Evolutionary conservation across 169 alveolate species (phyloP).

Genomic region (Plasmodium coatneyi): DNA sequence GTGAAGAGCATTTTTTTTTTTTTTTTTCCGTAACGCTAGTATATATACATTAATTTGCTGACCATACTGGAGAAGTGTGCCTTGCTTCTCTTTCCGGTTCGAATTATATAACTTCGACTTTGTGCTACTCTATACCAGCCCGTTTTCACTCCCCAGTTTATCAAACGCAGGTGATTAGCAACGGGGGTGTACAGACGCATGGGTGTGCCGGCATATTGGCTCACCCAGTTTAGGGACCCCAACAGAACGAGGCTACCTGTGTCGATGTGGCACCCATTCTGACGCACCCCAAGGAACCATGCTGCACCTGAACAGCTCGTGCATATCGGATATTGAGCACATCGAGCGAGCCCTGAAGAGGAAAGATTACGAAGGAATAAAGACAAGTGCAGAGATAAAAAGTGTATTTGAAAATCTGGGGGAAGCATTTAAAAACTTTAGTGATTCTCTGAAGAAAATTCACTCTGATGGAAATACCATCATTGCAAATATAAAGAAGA

Average conservation of each 20-base stretch:
- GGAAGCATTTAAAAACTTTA: constrained; percentile 25
- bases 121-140: neutral
- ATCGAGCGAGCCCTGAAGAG: constrained; percentile 28
- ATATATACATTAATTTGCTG: neutral
- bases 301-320: constrained; percentile 61
- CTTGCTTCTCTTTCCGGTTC: neutral
- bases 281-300: constrained; percentile 3
- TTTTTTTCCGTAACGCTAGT: neutral
- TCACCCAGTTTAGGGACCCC: neutral
- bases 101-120: neutral
- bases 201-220: neutral
- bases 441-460: constrained; percentile 55
- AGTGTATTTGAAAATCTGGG: constrained; percentile 34
- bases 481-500: constrained; percentile 6
- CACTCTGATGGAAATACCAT: constrained; percentile 27
- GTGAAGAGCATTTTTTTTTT: neutral
- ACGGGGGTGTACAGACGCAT: neutral
- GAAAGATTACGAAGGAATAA: constrained; percentile 62
- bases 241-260: neutral
- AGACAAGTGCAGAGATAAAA: constrained; percentile 55
- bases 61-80: neutral
- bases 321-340: constrained; percentile 50
- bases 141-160: neutral
- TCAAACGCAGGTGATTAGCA: neutral
- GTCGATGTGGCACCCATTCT: neutral